Evolutionary conservation across 192 early-diverging fungal species (phyloP), one percentile per base, ranked within the genome.

Genomic region (Podila epicladia): DNA sequence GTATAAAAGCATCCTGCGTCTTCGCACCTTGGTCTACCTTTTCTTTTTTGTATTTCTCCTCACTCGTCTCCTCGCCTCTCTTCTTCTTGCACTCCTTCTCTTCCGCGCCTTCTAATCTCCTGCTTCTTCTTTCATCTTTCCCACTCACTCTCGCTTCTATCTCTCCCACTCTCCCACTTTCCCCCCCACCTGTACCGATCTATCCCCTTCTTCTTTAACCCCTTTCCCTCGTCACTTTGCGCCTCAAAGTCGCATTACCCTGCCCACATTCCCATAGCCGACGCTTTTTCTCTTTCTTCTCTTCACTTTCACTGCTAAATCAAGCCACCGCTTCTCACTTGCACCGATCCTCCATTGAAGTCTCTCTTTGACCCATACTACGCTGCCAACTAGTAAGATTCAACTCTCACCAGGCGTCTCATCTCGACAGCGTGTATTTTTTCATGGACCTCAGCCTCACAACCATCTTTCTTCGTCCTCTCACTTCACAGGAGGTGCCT

Each of bases 71-170:
- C 55, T 35, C 20, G 15, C 55, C 24, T 53, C 17, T 67, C 20
- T 55, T 22, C 28, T 55, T 51, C 32, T 48, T 50, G 33, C 24
- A 5, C 45, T 62, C 48, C 1, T 24, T 57, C 58, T 31, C 31
- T 57, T 57, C 45, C n/a, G 61, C 49, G 58, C 35, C 73, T 45
- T 51, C 35, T 57, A 75, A 62, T 69, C 62, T 63, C 58, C 24
- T 24, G 9, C 35, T 13, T 37, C 20, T 26, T 32, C 33, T 24
- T 37, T 75, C 17, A 38, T 64, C 24, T 53, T 38, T 26, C 33
- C 6, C 33, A 5, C 33, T 33, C 33, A 5, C 33, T 33, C 3
- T 33, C 5, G 2, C 32, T 41, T n/a, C n/a, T n/a, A 38, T 64
- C 24, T 53, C 51, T 35, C n/a, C 45, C 12, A 17, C 32, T 32